A percentile compares a stretch with the other conserved stretches of the same genome.
Evolutionary conservation across 2,329 filamentous ascomycete species (phyloP).

Genomic region (Amphichorda felina): DNA sequence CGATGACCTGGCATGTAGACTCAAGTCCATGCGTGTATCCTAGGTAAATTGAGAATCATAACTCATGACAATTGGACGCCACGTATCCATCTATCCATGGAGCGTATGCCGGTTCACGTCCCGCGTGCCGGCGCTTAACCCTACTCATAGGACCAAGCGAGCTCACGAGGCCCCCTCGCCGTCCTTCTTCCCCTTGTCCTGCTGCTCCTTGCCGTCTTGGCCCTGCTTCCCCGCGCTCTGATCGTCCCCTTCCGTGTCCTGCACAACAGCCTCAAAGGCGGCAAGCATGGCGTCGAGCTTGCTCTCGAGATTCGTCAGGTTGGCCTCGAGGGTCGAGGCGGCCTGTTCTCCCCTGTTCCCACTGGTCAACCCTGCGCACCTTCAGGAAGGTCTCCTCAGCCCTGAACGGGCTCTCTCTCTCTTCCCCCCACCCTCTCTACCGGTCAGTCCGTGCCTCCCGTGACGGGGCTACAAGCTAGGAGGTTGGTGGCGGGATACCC

Average conservation of each 20-base stretch:
- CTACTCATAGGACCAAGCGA: too few relatives aligned
- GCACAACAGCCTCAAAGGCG: constrained; percentile 24
- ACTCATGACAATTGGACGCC: background rate
- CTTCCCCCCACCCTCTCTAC: too few relatives aligned
- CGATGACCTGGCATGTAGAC: too few relatives aligned
- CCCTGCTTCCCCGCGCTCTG: too few relatives aligned
- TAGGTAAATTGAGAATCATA: too few relatives aligned
- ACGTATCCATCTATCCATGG: background rate
- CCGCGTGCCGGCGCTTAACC: background rate
- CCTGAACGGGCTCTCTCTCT: too few relatives aligned
- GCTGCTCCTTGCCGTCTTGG: background rate
- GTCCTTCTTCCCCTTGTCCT: background rate
- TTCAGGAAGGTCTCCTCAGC: too few relatives aligned
- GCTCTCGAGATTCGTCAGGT: constrained; percentile 37
- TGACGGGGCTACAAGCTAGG: too few relatives aligned
- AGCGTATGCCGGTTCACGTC: background rate
- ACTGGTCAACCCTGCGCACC: background rate
- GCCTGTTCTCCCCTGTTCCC: constrained; percentile 38
- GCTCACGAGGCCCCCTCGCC: background rate
- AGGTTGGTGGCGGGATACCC: too few relatives aligned
- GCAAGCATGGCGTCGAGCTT: constrained; percentile 44
- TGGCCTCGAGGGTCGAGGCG: constrained; percentile 38
- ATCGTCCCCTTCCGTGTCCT: background rate
- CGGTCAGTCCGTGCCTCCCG: too few relatives aligned
- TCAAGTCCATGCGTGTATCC: too few relatives aligned